Evolutionary conservation across 768 basidiomycete genomes (phyloP), one percentile per base, ranked within the genome.

Genomic region (Agrocybe praecox): DNA sequence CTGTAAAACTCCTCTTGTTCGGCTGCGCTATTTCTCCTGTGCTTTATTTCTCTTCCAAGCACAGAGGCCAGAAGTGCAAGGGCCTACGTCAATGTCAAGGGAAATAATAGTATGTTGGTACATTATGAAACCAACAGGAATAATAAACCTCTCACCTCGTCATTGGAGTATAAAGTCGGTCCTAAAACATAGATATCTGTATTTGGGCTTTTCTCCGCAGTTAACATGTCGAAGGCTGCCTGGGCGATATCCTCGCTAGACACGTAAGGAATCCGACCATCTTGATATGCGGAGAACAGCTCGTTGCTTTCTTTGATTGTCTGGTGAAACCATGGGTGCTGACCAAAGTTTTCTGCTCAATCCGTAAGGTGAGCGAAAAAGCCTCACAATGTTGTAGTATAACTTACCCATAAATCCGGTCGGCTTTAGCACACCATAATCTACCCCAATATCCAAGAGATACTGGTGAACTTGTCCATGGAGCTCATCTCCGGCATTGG

Each of bases 381-480:
- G 36, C 8, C 7, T n/a, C n/a, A n/a, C n/a, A n/a, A n/a, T n/a
- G n/a, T n/a, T n/a, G n/a, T n/a, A n/a, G 24, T n/a, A 19, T 10
- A 23, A 49, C 52, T 29, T 15, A 58, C 61, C 52, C 23, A 53
- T 53, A 57, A 24, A 77, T 65, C 10, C 50, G 34, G 49, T 67
- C 47, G 76, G 75, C 2, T 73, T 61, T 15, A 78, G 42, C 17
- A 69, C 67, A 21, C 58, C 63, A 55, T 71, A 75, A 33, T 76
- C 72, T 2, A 74, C 65, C 2, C 65, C 68, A 23, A 65, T 52
- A 17, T 64, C 58, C 19, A 57, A 60, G 12, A 78, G 63, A 47
- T 76, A 74, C 52, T 71, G 62, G 19, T 76, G 76, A 2, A 73
- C 62, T 44, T 65, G 61, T 2, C 75, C 75, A 40, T 59, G 53